phyloP scores from a whole-genome alignment of 164 flowering plant species.

The Piper longum region DNA sequence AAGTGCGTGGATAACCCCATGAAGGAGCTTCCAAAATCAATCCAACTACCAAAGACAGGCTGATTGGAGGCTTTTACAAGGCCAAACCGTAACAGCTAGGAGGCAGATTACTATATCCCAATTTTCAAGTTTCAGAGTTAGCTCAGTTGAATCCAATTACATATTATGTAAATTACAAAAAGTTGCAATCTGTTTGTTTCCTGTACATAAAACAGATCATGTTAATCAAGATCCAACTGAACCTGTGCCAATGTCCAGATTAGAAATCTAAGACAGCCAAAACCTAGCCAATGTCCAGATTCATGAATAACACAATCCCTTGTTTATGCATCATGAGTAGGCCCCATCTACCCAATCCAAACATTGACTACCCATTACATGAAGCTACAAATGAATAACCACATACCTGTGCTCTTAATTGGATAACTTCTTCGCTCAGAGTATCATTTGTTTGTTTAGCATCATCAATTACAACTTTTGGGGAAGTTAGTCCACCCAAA shows the following conservation, averaged over 20 bases:
- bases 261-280: not conserved
- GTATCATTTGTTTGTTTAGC: conserved; percentile 58
- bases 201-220: too few species aligned
- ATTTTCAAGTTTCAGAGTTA: too few species aligned
- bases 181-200: too few species aligned
- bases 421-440: conserved; percentile 69
- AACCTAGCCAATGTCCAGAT: not conserved
- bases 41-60: too few species aligned
- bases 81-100: too few species aligned
- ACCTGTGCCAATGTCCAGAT: not conserved
- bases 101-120: too few species aligned
- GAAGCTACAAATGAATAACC: not conserved
- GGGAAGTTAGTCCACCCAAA: conserved; percentile 69
- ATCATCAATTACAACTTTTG: conserved; percentile 62
- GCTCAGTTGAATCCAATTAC: too few species aligned
- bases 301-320: not conserved
- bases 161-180: too few species aligned
- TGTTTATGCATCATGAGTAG: not conserved
- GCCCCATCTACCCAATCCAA: not conserved
- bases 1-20: too few species aligned
- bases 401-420: conserved; percentile 69
- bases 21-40: too few species aligned
- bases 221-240: too few species aligned
- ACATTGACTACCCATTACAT: not conserved
- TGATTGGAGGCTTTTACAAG: too few species aligned